Percentiles rank a stretch among this genome's conserved stretches.
Conservation (phyloP, 345 rosid species). For the Salix udensis region DNA sequence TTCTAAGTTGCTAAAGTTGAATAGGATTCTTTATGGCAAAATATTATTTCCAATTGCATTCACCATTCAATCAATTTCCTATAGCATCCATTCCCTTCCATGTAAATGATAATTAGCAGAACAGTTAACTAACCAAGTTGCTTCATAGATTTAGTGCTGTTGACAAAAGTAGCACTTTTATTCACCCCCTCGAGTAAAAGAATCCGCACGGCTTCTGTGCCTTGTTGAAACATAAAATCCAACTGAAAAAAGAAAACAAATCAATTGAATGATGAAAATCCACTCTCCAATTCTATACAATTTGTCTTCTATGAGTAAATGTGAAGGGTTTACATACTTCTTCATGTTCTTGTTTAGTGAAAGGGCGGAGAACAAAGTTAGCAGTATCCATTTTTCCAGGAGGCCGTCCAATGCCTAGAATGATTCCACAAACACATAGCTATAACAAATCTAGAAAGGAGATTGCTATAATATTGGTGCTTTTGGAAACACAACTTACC, state of each 20-base stretch:
- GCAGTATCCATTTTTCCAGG: slow-evolving; percentile 88
- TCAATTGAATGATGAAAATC: not conserved
- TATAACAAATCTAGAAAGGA: not conserved
- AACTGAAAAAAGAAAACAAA: slow-evolving; percentile 42
- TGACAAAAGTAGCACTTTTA: slow-evolving; percentile 84
- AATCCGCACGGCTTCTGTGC: slow-evolving; percentile 63
- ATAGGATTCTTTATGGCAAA: not conserved
- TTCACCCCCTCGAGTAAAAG: slow-evolving; percentile 67
- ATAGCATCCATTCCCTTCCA: not conserved
- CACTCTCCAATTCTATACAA: not conserved
- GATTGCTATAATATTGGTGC: not conserved
- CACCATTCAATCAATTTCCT: not conserved
- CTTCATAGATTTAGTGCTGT: slow-evolving; percentile 57
- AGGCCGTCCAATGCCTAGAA: slow-evolving; percentile 87
- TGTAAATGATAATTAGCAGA: not conserved
- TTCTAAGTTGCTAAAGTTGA: not conserved
- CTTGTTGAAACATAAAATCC: slow-evolving; percentile 65
- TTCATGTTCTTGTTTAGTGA: slow-evolving; percentile 65
- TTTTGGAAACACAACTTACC: slow-evolving; percentile 36
- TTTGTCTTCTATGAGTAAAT: not conserved
- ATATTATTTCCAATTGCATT: not conserved
- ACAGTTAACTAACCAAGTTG: slow-evolving; percentile 27
- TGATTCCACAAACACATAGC: slow-evolving; percentile 8
- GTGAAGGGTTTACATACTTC: slow-evolving; percentile 47
- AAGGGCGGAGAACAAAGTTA: slow-evolving; percentile 67